phyloP scores from a whole-genome alignment of 306 rosid genomes.

The Comarum palustre region DNA sequence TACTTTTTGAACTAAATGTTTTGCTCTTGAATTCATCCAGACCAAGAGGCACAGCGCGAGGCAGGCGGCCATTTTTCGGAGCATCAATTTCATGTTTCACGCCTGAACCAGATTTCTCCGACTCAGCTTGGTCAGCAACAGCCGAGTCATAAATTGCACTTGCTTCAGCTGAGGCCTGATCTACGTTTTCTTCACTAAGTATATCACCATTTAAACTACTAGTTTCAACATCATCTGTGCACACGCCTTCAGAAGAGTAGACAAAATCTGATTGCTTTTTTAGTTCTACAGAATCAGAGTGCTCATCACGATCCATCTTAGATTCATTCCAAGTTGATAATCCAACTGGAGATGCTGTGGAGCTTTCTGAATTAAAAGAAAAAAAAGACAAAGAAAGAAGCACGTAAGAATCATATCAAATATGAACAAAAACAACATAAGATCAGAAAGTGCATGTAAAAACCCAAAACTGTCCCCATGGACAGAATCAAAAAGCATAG shows the following conservation, averaged over 20 bases:
- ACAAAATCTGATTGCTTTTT: constrained; percentile 22
- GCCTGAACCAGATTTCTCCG: constrained; percentile 32
- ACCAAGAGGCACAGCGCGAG: constrained; percentile 64
- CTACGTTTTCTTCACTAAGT: constrained; percentile 29
- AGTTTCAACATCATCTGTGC: constrained; percentile 26
- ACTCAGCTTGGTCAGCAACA: constrained; percentile 34
- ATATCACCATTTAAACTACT: constrained; percentile 32
- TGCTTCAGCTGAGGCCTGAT: constrained; percentile 23
- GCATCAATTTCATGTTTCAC: constrained; percentile 48
- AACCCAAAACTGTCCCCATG: neutral
- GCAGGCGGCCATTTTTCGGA: constrained; percentile 45
- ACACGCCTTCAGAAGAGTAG: constrained; percentile 29
- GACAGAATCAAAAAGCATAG: neutral
- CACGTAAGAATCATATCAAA: neutral
- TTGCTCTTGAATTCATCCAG: constrained; percentile 95
- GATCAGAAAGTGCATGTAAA: neutral
- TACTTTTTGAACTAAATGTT: constrained; percentile 56
- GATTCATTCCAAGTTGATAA: constrained; percentile 53
- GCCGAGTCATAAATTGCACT: constrained; percentile 23
- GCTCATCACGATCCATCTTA: constrained; percentile 35
- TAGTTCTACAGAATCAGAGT: constrained; percentile 26
- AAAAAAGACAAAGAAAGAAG: constrained; percentile 16
- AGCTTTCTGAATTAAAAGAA: constrained; percentile 43
- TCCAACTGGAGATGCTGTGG: constrained; percentile 36
- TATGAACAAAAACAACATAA: neutral